Percentiles rank a stretch among this genome's conserved stretches.
These are phyloP conservation scores for Pseudozyma sp. DNA, from an alignment of 1,284 basidiomycete genomes.

Conservation along the genomic window DNA sequence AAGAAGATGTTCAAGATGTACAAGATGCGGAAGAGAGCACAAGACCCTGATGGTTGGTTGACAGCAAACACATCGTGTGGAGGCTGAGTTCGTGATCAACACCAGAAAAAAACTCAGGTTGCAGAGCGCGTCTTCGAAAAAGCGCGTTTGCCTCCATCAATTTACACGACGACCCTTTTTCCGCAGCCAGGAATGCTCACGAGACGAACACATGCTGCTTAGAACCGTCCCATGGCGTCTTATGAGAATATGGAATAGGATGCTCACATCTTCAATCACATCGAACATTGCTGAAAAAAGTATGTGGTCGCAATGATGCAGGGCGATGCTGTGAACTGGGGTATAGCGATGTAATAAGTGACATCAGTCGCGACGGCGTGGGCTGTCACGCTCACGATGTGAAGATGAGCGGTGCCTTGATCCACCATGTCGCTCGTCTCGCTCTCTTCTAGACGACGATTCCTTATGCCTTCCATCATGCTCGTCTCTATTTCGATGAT, in stretches of 20 bases:
- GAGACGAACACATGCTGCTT: background rate
- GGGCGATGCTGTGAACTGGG: no score
- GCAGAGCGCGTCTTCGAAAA: constrained; percentile 26
- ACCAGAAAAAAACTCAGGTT: constrained; percentile 18
- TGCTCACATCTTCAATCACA: background rate
- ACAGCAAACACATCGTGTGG: constrained; percentile 19
- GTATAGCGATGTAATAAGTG: background rate
- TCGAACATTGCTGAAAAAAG: background rate
- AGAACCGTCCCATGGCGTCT: background rate
- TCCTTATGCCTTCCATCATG: background rate
- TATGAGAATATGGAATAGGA: background rate
- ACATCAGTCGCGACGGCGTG: constrained; percentile 4
- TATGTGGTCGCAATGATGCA: no score
- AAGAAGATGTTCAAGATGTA: no score
- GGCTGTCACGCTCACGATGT: background rate
- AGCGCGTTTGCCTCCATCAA: constrained; percentile 15
- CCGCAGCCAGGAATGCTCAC: background rate
- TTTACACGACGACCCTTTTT: constrained; percentile 18
- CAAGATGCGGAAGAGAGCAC: no score
- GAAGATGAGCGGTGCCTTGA: constrained; percentile 4
- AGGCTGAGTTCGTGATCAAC: constrained; percentile 37
- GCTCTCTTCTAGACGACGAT: constrained; percentile 1
- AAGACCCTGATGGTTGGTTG: constrained; percentile 5
- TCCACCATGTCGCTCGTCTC: background rate
- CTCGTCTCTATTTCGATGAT: constrained; percentile 7